A percentile compares a stretch with the other conserved stretches of the same genome.
These are phyloP conservation scores for Coemansia sp. DNA, from an alignment of 192 early-diverging fungal genomes.

Conservation along the genomic window DNA sequence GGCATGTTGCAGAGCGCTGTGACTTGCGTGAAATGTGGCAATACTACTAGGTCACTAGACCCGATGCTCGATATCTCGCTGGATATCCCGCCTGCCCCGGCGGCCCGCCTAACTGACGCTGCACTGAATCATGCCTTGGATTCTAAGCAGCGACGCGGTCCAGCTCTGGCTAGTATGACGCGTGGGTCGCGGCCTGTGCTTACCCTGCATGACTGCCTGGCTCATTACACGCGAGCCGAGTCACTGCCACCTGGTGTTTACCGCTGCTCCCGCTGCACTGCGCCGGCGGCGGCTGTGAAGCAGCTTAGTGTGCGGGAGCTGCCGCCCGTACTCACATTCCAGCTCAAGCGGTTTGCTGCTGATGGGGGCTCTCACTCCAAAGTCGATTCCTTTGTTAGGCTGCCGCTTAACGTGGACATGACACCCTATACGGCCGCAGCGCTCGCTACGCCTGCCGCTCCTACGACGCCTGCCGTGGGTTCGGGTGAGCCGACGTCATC, in stretches of 20 bases:
- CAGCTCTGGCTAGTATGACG: constrained; percentile 16
- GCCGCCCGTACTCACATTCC: constrained; percentile 87
- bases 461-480: constrained; percentile 21
- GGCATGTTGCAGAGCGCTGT: constrained; percentile 90
- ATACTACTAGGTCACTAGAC: constrained; percentile 76
- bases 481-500: constrained; percentile 36
- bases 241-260: constrained; percentile 68
- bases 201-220: constrained; percentile 53
- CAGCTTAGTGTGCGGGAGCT: constrained; percentile 82
- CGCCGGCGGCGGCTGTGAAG: constrained; percentile 72
- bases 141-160: background rate
- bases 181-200: constrained; percentile 25
- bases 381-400: constrained; percentile 81
- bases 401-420: constrained; percentile 88
- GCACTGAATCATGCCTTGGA: background rate
- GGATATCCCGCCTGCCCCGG: constrained; percentile 62
- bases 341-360: constrained; percentile 82
- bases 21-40: constrained; percentile 76
- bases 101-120: constrained; percentile 6
- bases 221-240: constrained; percentile 77
- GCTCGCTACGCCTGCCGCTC: constrained; percentile 42
- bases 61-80: constrained; percentile 91
- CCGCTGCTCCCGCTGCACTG: constrained; percentile 66
- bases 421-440: constrained; percentile 79
- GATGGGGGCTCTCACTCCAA: constrained; percentile 55